A percentile compares a stretch with the other conserved stretches of the same genome.
Evolutionary conservation across 441 rosid genomes (phyloP).

Genomic region (Gossypium schwendimanii): DNA sequence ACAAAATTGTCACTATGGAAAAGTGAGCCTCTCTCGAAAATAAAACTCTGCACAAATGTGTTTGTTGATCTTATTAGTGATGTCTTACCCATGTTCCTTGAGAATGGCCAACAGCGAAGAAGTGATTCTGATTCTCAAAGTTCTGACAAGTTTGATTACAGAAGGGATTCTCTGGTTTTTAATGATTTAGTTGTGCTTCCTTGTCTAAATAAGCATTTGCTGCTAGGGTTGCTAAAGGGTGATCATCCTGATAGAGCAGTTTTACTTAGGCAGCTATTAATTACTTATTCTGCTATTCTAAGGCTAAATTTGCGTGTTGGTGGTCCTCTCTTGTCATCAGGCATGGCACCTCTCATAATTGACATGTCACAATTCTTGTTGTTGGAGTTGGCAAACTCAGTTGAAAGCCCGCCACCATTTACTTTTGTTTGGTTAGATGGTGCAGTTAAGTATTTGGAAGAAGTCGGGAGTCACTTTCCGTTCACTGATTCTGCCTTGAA

Average conservation of each 20-base stretch:
- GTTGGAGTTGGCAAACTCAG: constrained; percentile 43
- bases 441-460: constrained; percentile 66
- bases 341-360: constrained; percentile 39
- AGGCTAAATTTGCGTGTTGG: constrained; percentile 49
- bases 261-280: constrained; percentile 63
- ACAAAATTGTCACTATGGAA: constrained; percentile 32
- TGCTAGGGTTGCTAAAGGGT: constrained; percentile 53
- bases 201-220: constrained; percentile 28
- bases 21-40: constrained; percentile 33
- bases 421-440: constrained; percentile 80
- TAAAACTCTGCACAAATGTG: constrained; percentile 27
- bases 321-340: constrained; percentile 31
- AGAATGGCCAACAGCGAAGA: constrained; percentile 30
- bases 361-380: constrained; percentile 51
- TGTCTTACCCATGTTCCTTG: constrained; percentile 32
- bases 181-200: constrained; percentile 30
- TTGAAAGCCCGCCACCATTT: constrained; percentile 39
- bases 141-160: constrained; percentile 15
- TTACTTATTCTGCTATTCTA: constrained; percentile 65
- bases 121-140: constrained; percentile 25
- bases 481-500: constrained; percentile 36
- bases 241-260: constrained; percentile 46
- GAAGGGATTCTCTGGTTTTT: constrained; percentile 18
- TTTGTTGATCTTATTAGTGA: constrained; percentile 40
- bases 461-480: constrained; percentile 56